phyloP scores from a whole-genome alignment of 176 grass and related monocot species.

The Chloris gayana region DNA sequence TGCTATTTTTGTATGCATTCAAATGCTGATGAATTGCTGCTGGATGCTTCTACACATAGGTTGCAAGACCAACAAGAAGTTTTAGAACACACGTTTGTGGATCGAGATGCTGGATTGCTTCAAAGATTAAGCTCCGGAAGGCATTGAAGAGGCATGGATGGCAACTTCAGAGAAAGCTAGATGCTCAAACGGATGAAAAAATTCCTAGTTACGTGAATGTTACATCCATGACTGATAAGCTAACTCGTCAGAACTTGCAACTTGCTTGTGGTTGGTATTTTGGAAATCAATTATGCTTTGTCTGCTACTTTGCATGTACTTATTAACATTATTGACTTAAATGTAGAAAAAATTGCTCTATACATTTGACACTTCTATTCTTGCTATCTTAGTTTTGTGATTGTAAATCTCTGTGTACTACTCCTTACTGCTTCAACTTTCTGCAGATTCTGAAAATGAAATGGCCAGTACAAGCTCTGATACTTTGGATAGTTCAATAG shows the following conservation, averaged over 20 bases:
- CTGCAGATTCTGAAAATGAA: conserved; percentile 64
- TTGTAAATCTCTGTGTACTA: not conserved
- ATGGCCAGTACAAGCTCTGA: conserved; percentile 38
- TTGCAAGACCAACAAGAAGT: conserved; percentile 24
- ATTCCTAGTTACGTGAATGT: conserved; percentile 19
- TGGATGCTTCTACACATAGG: conserved; percentile 46
- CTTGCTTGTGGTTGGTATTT: conserved; percentile 38
- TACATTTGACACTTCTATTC: conserved; percentile 8
- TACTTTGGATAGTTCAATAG: conserved; percentile 40
- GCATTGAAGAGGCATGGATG: conserved; percentile 51
- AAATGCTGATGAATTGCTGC: conserved; percentile 7
- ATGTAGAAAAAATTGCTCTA: not conserved
- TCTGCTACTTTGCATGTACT: not conserved
- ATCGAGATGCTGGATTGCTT: conserved; percentile 49
- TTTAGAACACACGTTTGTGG: conserved; percentile 45
- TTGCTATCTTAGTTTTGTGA: not conserved
- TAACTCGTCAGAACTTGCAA: conserved; percentile 11
- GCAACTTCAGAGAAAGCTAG: conserved; percentile 48
- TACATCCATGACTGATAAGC: conserved; percentile 21
- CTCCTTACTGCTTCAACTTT: conserved; percentile 6
- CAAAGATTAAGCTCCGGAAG: conserved; percentile 52
- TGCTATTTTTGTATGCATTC: not conserved
- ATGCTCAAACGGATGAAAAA: conserved; percentile 38
- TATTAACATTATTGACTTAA: not conserved
- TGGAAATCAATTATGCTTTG: not conserved